Evolutionary conservation across 2,329 filamentous ascomycete genomes (phyloP).

Genomic region (Cercospora berteroae): DNA sequence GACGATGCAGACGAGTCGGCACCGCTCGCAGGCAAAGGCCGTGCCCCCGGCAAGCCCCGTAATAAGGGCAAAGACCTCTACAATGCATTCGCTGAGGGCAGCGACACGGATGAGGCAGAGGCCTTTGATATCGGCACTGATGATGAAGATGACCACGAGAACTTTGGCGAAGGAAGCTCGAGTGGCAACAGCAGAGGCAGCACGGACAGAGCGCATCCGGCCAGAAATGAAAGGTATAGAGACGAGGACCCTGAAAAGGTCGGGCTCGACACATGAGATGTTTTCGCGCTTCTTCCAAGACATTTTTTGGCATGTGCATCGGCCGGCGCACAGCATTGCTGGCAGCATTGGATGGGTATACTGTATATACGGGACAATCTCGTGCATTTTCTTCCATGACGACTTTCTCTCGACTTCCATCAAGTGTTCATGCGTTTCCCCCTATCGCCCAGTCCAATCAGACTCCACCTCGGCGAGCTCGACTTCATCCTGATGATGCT

Average conservation of each 20-base stretch:
- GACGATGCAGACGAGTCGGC: slow-evolving; percentile 64
- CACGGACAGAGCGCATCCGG: slow-evolving; percentile 4
- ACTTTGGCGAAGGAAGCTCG: slow-evolving; percentile 18
- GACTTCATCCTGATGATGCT: not conserved
- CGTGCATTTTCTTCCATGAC: not conserved
- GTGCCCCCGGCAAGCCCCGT: slow-evolving; percentile 47
- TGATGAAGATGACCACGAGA: slow-evolving; percentile 27
- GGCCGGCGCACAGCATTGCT: slow-evolving; percentile 1
- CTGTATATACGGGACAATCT: not conserved
- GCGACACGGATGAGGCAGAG: slow-evolving; percentile 63
- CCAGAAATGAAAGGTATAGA: slow-evolving; percentile 24
- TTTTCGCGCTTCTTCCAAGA: not conserved
- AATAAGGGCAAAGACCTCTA: slow-evolving; percentile 83
- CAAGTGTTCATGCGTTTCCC: not conserved
- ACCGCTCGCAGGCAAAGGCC: slow-evolving; percentile 14
- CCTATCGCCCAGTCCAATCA: not conserved
- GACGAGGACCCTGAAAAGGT: slow-evolving; percentile 22
- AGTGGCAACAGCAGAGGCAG: slow-evolving; percentile 14
- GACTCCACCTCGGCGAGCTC: slow-evolving; percentile 2
- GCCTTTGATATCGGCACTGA: slow-evolving; percentile 28
- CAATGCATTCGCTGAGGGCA: slow-evolving; percentile 93
- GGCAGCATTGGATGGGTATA: not conserved
- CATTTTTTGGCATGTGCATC: not conserved
- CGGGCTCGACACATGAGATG: slow-evolving; percentile 6
- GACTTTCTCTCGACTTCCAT: not conserved